Evolutionary conservation across 2,329 filamentous ascomycete genomes (phyloP), one percentile per base, ranked within the genome.

Genomic region (Aspergillus ustus): DNA sequence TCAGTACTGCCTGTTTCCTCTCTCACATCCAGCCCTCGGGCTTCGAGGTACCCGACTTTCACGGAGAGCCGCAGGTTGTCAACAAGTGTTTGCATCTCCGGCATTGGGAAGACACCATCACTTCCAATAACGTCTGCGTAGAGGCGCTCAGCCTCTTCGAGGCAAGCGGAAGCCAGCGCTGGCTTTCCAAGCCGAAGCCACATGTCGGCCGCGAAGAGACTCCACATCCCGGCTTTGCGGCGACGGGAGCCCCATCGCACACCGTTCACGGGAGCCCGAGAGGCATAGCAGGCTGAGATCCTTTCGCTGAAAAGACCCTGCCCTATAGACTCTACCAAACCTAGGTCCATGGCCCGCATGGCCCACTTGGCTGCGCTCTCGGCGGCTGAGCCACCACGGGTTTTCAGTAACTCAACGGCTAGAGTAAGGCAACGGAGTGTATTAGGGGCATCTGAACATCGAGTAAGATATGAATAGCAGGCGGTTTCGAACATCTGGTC

Each of bases 351-450:
- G 37, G 95, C 85, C 53, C 90, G 87, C 43, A 88, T 87, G 5
- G 89, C 91, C 93, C 93, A 98, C 73, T 87, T 87, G 19, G 92
- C 92, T 7, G 93, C 93, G 70, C 95, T 92, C 72, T 97, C 95
- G 7, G 92, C 85, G 25, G 90, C 91, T 3, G 89, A 87, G 13
- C 91, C 91, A 25, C 92, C 92, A 7, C 93, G 86, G 11, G 95
- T 82, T 43, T 91, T 89, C 2, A 98, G 82, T 1, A 99, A 85
- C 75, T 99, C 96, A 28, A 95, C 82, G 0, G 89, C 87, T 0
- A 98, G 80, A 0, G 89, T 80, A 8, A 97, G 82, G 64, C 89
- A 91, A 11, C 96, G 90, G 17, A 96, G 79, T 0, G 93, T 91
- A 57, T 92, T 90, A 71, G 93, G 94, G 0, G 91, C 87, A 28